phyloP scores from a whole-genome alignment of 2,329 filamentous ascomycete species.

The Cytospora mali region DNA sequence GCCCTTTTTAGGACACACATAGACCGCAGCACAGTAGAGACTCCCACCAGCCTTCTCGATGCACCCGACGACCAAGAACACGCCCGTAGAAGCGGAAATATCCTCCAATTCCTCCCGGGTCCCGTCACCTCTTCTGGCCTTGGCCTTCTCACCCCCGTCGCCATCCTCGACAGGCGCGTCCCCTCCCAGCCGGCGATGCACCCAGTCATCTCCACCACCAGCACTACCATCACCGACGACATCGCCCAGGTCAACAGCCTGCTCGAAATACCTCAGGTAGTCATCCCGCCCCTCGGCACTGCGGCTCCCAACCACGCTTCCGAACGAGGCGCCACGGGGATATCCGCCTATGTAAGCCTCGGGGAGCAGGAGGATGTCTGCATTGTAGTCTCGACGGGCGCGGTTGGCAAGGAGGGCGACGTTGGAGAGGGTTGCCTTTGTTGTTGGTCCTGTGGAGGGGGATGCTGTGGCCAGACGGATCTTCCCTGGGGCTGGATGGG shows the following conservation, averaged over 20 bases:
- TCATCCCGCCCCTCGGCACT: slow-evolving; percentile 74
- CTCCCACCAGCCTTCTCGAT: slow-evolving; percentile 82
- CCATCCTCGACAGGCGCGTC: slow-evolving; percentile 31
- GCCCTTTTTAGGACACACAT: slow-evolving; percentile 75
- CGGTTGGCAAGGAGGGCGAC: slow-evolving; percentile 66
- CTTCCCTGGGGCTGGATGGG: slow-evolving; percentile 24
- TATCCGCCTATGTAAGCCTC: slow-evolving; percentile 94
- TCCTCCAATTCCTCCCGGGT: slow-evolving; percentile 79
- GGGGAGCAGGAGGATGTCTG: slow-evolving; percentile 81
- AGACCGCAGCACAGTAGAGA: slow-evolving; percentile 81
- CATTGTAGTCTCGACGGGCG: slow-evolving; percentile 40
- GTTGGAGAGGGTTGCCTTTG: slow-evolving; percentile 64
- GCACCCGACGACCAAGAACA: slow-evolving; percentile 79
- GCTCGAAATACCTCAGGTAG: slow-evolving; percentile 77
- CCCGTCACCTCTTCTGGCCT: slow-evolving; percentile 51
- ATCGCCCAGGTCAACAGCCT: slow-evolving; percentile 82
- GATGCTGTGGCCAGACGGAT: slow-evolving; percentile 61
- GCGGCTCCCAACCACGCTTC: slow-evolving; percentile 72
- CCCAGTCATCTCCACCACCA: slow-evolving; percentile 73
- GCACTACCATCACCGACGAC: slow-evolving; percentile 56
- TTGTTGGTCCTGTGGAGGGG: slow-evolving; percentile 53
- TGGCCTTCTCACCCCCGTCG: slow-evolving; percentile 43
- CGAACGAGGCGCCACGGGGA: slow-evolving; percentile 79
- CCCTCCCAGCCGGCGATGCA: slow-evolving; percentile 59
- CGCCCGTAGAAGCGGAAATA: slow-evolving; percentile 73